phyloP scores from a whole-genome alignment of 805 yeast species.

The Candida awuae region DNA sequence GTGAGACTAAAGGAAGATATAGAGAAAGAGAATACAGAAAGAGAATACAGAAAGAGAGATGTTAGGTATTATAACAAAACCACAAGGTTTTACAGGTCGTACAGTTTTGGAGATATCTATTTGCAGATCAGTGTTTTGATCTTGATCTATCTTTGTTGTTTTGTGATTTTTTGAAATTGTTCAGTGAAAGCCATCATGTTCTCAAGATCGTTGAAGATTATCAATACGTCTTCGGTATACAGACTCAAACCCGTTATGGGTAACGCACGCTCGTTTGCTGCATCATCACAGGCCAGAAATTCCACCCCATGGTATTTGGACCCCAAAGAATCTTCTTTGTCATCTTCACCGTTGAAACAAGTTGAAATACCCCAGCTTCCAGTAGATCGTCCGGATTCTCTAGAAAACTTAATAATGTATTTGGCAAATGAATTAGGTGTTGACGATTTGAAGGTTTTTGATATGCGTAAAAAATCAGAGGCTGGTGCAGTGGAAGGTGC shows the following conservation, averaged over 20 bases:
- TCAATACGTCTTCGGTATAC: not conserved
- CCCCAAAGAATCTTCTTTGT: conserved; percentile 24
- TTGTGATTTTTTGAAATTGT: too few relatives aligned
- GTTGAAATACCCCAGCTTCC: conserved; percentile 54
- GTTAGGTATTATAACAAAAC: too few relatives aligned
- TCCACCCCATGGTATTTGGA: conserved; percentile 29
- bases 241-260: not conserved
- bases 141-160: too few relatives aligned
- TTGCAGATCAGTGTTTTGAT: too few relatives aligned
- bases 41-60: too few relatives aligned
- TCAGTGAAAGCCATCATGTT: too few relatives aligned
- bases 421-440: conserved; percentile 60
- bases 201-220: too few relatives aligned
- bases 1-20: too few relatives aligned
- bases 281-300: not conserved
- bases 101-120: too few relatives aligned
- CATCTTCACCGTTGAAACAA: conserved; percentile 18
- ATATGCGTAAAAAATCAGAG: conserved; percentile 36
- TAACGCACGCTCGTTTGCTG: not conserved
- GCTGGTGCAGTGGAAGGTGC: conserved; percentile 23
- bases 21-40: too few relatives aligned
- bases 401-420: conserved; percentile 38
- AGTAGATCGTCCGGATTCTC: conserved; percentile 41
- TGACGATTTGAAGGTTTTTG: conserved; percentile 53
- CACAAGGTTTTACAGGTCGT: too few relatives aligned